Evolutionary conservation across 2,329 filamentous ascomycete genomes (phyloP), one percentile per base, ranked within the genome.

Genomic region (Gliomastix tumulicola): DNA sequence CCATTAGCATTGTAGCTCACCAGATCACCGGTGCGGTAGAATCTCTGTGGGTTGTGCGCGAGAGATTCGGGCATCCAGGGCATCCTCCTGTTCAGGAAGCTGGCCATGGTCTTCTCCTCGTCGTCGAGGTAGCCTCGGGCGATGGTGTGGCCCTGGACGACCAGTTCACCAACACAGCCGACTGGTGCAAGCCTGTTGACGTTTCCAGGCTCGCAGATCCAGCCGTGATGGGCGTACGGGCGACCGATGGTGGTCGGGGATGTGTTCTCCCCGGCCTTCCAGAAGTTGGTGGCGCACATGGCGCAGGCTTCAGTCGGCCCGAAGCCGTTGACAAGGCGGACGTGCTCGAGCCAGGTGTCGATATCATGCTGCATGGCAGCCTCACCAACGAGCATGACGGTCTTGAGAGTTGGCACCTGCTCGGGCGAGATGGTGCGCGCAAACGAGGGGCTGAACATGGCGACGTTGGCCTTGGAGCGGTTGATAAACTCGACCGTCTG

Each of bases 41-140:
- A 38, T 12, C 37, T 21, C 6, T 57, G 57, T 17, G 38, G 42
- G 12, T 55, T 9, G 3, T 27, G 4, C 51, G 51, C 5, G 44
- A 33, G 5, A 10, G 11, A 6, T 6, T 18, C 5, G 57, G 49
- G 62, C 4, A 42, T 64, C n/a, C 41, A 48, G 15, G 16, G 20
- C 10, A 39, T 15, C 6, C n/a, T n/a, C n/a, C 32, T 17, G 3
- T 27, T 19, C 6, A 57, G 43, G 13, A 56, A 55, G 1, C 46
- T 43, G 2, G 35, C 5, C 38, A 50, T 35, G 57, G 65, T 57
- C 8, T 20, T 21, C 3, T 40, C 38, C 20, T 47, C 4, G 28
- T 56, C 46, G 37, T 69, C 65, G 19, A 72, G 49, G 39, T 76
- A 76, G 21, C 69, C 67, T 18, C 63, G 53, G 20, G 64, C 68